Evolutionary conservation across 345 rosid species (phyloP).

Genomic region (Populus euphratica): DNA sequence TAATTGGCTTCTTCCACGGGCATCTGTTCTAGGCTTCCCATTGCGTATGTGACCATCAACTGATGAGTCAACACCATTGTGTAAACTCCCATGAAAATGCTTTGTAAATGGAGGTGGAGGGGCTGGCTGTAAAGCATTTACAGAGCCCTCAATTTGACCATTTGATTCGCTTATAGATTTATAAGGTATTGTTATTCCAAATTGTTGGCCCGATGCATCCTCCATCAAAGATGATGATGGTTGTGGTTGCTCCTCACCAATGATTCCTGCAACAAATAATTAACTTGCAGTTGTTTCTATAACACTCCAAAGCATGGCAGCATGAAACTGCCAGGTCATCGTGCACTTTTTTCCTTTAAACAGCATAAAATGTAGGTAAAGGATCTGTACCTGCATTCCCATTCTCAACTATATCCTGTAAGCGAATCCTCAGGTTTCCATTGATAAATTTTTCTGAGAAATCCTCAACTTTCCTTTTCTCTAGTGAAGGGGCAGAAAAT

Average conservation of each 20-base stretch:
- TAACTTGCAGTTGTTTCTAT: conserved; percentile 1
- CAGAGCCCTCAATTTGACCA: conserved; percentile 51
- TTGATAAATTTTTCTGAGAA: conserved; percentile 55
- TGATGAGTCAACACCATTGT: conserved; percentile 49
- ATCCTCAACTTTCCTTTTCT: conserved; percentile 52
- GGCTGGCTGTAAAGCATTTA: conserved; percentile 40
- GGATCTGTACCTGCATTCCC: conserved; percentile 54
- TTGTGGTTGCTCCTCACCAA: conserved; percentile 45
- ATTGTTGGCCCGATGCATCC: conserved; percentile 49
- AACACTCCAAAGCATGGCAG: conserved; percentile 9
- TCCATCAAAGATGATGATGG: conserved; percentile 44
- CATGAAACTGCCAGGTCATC: background rate
- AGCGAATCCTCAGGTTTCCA: conserved; percentile 49
- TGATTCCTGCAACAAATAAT: conserved; percentile 45
- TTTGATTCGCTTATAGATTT: conserved; percentile 48
- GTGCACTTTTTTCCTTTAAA: background rate
- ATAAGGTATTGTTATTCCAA: conserved; percentile 40
- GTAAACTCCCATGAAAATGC: conserved; percentile 43
- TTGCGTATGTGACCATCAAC: conserved; percentile 46
- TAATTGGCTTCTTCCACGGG: conserved; percentile 60
- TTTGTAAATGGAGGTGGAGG: conserved; percentile 42
- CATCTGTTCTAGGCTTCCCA: conserved; percentile 62
- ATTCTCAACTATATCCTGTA: conserved; percentile 44
- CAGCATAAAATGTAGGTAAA: conserved; percentile 3
- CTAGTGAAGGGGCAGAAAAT: conserved; percentile 43